Evolutionary conservation across 2,329 filamentous ascomycete species (phyloP).

Genomic region (Aspergillus candidus): DNA sequence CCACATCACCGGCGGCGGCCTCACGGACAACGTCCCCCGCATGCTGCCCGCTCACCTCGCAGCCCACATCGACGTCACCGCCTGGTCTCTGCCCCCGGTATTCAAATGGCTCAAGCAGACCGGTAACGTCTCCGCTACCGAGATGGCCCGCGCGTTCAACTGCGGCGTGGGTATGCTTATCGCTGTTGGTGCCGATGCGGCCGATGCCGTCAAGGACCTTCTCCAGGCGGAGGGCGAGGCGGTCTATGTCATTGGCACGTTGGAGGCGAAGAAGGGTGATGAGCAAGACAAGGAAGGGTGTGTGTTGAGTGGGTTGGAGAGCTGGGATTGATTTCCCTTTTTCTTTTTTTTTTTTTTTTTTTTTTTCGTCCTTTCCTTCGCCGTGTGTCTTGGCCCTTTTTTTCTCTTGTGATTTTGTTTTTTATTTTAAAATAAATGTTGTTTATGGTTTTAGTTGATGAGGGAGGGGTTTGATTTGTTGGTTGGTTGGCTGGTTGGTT

Average conservation of each 20-base stretch:
- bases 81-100: conserved; percentile 71
- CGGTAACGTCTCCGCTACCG: conserved; percentile 62
- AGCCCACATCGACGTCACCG: conserved; percentile 70
- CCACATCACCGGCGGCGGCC: conserved; percentile 92
- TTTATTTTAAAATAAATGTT: conserved; percentile 2
- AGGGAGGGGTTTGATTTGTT: conserved; percentile 1
- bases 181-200: conserved; percentile 64
- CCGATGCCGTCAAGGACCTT: conserved; percentile 52
- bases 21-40: conserved; percentile 88
- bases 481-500: conserved; percentile 1
- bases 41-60: conserved; percentile 77
- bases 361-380: conserved; percentile 5
- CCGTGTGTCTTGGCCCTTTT: conserved; percentile 7
- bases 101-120: conserved; percentile 79
- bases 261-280: conserved; percentile 53
- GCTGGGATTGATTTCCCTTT: conserved; percentile 28
- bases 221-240: conserved; percentile 66
- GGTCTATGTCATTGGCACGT: conserved; percentile 67
- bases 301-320: conserved; percentile 55
- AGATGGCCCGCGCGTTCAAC: conserved; percentile 94
- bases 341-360: conserved; percentile 8
- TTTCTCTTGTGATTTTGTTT: no score
- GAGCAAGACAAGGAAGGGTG: conserved; percentile 52
- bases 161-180: conserved; percentile 91
- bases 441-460: neutral